phyloP scores from a whole-genome alignment of 345 rosid genomes.

The Gossypium anomalum region DNA sequence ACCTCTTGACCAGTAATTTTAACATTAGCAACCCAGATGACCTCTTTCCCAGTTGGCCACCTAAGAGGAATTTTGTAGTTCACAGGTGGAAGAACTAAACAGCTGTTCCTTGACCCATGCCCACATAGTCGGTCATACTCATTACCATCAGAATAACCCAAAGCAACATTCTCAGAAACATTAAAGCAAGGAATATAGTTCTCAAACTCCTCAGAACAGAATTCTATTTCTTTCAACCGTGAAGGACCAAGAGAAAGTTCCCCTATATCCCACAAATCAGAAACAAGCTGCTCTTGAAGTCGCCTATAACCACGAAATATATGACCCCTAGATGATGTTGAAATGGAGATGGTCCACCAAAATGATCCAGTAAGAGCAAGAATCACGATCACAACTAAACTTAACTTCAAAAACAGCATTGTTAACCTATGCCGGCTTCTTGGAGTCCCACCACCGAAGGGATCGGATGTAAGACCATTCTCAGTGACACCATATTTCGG shows the following conservation, averaged over 20 bases:
- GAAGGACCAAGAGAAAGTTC: constrained; percentile 79
- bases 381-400: constrained; percentile 64
- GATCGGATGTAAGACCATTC: constrained; percentile 58
- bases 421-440: constrained; percentile 60
- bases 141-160: constrained; percentile 48
- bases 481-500: constrained; percentile 51
- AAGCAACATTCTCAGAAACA: constrained; percentile 49
- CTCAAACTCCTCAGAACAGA: constrained; percentile 65
- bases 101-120: constrained; percentile 44
- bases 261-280: constrained; percentile 87
- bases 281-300: constrained; percentile 82
- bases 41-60: constrained; percentile 96
- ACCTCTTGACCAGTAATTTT: constrained; percentile 89
- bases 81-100: constrained; percentile 68
- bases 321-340: constrained; percentile 64
- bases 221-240: constrained; percentile 67
- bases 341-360: constrained; percentile 89
- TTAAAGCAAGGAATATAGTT: constrained; percentile 87
- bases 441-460: constrained; percentile 39
- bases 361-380: constrained; percentile 74
- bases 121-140: constrained; percentile 67
- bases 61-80: constrained; percentile 85
- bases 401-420: constrained; percentile 55
- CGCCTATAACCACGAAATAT: constrained; percentile 72
- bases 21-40: constrained; percentile 86